These are phyloP conservation scores for Sequoiadendron giganteum DNA, from an alignment of 75 land plant genomes.

Conservation along the genomic window DNA sequence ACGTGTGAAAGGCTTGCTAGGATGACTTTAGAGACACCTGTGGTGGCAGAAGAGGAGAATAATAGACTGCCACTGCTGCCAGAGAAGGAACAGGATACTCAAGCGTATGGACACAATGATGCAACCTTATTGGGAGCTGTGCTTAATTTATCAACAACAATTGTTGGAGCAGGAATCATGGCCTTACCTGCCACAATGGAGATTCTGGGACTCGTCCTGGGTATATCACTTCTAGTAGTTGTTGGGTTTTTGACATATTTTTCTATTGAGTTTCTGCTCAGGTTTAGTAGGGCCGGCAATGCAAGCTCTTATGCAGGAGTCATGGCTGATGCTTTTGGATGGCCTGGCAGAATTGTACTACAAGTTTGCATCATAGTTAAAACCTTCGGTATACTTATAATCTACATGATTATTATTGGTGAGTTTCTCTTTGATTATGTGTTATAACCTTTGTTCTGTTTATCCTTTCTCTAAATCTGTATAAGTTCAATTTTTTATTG, in stretches of 20 bases:
- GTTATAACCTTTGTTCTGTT: neutral
- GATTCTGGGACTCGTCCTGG: slow-evolving; percentile 25
- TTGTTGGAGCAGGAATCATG: slow-evolving; percentile 55
- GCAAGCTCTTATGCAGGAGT: slow-evolving; percentile 30
- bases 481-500: neutral
- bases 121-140: slow-evolving; percentile 24
- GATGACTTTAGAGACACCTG: neutral
- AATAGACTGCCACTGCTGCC: neutral
- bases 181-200: slow-evolving; percentile 50
- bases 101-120: neutral
- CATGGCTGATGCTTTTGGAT: slow-evolving; percentile 47
- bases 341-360: slow-evolving; percentile 23
- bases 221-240: slow-evolving; percentile 17
- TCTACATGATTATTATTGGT: slow-evolving; percentile 52
- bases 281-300: slow-evolving; percentile 27
- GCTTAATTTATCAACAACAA: slow-evolving; percentile 41
- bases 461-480: neutral
- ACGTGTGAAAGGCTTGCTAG: neutral
- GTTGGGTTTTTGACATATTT: slow-evolving; percentile 31
- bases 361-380: slow-evolving; percentile 44
- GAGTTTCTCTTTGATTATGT: neutral
- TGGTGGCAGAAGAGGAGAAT: neutral
- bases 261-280: slow-evolving; percentile 33
- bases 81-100: neutral
- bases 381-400: slow-evolving; percentile 43